Evolutionary conservation across 129 eudicot species (phyloP).

Genomic region (Arctium minus): DNA sequence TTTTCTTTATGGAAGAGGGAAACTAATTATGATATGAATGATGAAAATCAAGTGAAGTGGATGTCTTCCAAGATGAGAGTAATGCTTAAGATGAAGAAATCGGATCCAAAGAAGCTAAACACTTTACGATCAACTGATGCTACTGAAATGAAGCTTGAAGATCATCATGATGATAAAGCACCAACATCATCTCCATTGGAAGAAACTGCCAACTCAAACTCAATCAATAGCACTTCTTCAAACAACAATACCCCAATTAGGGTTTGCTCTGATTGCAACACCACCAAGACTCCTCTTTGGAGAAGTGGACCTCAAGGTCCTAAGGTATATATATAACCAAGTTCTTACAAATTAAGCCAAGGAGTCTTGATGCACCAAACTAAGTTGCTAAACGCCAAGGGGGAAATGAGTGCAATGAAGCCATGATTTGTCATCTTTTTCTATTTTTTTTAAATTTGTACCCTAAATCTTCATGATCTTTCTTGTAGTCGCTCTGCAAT

Average conservation of each 20-base stretch:
- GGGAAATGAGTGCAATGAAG: not conserved
- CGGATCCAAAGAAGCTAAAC: conserved; percentile 26
- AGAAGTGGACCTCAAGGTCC: conserved; percentile 97
- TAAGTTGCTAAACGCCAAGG: not conserved
- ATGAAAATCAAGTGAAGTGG: conserved; percentile 53
- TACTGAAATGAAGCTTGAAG: conserved; percentile 15
- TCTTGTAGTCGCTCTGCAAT: conserved; percentile 72
- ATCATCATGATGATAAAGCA: conserved; percentile 31
- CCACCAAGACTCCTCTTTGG: conserved; percentile 95
- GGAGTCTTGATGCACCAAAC: not conserved
- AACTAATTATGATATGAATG: conserved; percentile 26
- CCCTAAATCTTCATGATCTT: not conserved
- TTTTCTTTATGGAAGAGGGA: conserved; percentile 64
- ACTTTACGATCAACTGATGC: not conserved
- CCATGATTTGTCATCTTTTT: not conserved
- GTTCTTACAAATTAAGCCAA: not conserved
- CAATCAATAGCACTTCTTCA: conserved; percentile 34
- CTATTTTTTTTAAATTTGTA: not conserved
- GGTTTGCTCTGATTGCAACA: conserved; percentile 87
- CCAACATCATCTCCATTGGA: conserved; percentile 36
- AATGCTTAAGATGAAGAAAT: conserved; percentile 58
- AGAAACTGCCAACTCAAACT: conserved; percentile 41
- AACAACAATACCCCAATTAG: conserved; percentile 49
- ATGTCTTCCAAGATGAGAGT: conserved; percentile 69
- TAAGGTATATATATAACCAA: conserved; percentile 49